Percentiles rank a stretch among this genome's conserved stretches.
These are phyloP conservation scores for Globisporangium abappressorium DNA, from an alignment of 352 stramenopile genomes.

Conservation along the genomic window DNA sequence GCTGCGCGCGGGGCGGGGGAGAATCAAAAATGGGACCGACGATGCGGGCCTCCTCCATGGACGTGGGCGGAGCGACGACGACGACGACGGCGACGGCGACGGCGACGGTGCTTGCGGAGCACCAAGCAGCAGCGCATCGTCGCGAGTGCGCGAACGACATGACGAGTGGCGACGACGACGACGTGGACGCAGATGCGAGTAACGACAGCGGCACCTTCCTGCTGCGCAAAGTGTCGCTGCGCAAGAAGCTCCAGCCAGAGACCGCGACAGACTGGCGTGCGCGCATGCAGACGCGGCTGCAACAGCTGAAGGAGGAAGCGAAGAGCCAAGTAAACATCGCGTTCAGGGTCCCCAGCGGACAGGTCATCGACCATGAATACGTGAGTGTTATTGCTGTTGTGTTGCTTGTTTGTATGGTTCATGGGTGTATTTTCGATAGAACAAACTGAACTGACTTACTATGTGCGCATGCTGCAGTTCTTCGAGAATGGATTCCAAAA, in stretches of 20 bases:
- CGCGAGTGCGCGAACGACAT: conserved; percentile 9
- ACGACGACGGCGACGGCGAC: background rate
- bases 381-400: conserved; percentile 4
- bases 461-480: conserved; percentile 18
- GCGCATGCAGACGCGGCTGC: conserved; percentile 26
- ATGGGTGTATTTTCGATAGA: background rate
- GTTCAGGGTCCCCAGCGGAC: background rate
- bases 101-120: no score
- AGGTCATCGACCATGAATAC: conserved; percentile 6
- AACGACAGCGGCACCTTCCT: background rate
- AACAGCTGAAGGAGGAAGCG: conserved; percentile 1
- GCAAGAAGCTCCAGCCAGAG: conserved; percentile 11
- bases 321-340: background rate
- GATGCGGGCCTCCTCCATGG: background rate
- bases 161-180: conserved; percentile 12
- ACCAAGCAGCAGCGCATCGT: background rate
- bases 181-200: background rate
- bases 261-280: conserved; percentile 18
- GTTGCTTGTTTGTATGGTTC: background rate
- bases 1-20: background rate
- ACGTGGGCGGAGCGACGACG: background rate
- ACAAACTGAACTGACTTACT: background rate
- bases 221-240: conserved; percentile 6
- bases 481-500: conserved; percentile 23
- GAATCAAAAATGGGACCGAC: conserved; percentile 1